Base-by-base conservation (phyloP, 2,329 filamentous ascomycete genomes). In the Zopfia rhizophila region DNA sequence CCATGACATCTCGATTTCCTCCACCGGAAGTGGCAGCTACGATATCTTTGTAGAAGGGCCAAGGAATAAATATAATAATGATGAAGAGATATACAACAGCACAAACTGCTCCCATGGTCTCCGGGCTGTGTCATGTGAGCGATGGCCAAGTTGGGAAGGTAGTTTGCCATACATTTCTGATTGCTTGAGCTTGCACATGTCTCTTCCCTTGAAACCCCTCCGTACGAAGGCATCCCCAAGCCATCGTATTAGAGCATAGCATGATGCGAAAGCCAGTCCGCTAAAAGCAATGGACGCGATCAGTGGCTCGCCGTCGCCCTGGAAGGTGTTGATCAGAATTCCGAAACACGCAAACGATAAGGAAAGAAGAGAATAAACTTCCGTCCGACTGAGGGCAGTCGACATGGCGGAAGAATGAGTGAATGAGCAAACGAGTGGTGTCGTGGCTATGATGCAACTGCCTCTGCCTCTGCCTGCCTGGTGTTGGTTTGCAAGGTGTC, bases 1-100 rank as follows among this genome's bases (percentile, higher is more conserved):
- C 74, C 10, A 95, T 88, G 5, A 94, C 85, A 75, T 97, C 93
- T 55, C 90, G 82, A 72, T 97, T 97, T 36, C 92, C 92, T 54
- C 91, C 92, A 53, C 92, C 94, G 56, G 91, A 96, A 14, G 94
- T 97, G 27, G 92, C 91, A 12, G 91, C 90, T 18, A 97, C 92
- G 57, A 99, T 95, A 69, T 97, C 93, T 75, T 97, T 96, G 79
- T 97, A 97, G 72, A 99, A 97, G 1, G 92, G 90, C 73, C 97
- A 96, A 0, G 94, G 94, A 47, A 97, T 91, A 71, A 99, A 99
- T 53, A 91, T 77, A 58, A 97, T 95, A 57, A 97, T 82, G 37
- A 86, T 83, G 56, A 99, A 81, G 30, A 99, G 81, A 74, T 97
- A 97, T 18, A 97, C 91, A 56, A 94, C 84, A 7, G 93, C 94